These are phyloP conservation scores for Mortierella polycephala DNA, from an alignment of 371 early-diverging fungal species.

Conservation along the genomic window DNA sequence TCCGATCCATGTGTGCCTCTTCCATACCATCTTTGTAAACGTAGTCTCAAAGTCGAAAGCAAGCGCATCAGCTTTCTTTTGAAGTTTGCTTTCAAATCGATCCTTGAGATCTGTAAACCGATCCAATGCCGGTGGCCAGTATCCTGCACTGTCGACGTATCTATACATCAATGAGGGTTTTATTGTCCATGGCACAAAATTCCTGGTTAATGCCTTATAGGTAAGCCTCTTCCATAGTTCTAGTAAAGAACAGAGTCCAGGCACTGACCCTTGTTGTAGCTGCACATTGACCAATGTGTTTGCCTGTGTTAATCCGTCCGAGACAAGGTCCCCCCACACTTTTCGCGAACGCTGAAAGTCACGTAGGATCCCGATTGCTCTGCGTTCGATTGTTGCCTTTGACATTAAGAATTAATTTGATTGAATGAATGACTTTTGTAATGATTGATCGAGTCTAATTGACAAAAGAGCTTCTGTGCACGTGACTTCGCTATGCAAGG, in stretches of 20 bases:
- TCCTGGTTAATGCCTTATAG: no score
- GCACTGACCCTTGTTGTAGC: conserved; percentile 51
- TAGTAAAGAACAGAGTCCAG: no score
- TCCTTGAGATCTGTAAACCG: conserved; percentile 50
- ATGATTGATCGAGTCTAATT: background rate
- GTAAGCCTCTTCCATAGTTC: no score
- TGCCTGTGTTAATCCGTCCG: conserved; percentile 51
- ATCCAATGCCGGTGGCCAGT: conserved; percentile 47
- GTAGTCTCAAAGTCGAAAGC: conserved; percentile 41
- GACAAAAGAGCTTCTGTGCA: no score
- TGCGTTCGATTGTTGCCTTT: conserved; percentile 42
- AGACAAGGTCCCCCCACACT: conserved; percentile 52
- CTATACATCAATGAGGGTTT: background rate
- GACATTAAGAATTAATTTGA: conserved; percentile 21
- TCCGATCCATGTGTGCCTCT: no score
- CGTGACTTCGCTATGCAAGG: background rate
- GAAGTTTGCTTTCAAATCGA: conserved; percentile 49
- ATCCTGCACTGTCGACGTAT: conserved; percentile 45
- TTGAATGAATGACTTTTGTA: no score
- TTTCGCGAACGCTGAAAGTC: conserved; percentile 49
- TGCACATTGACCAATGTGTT: conserved; percentile 53
- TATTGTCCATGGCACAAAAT: no score
- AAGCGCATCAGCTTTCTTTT: conserved; percentile 39
- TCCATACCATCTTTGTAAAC: conserved; percentile 41
- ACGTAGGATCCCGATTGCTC: conserved; percentile 30